Evolutionary conservation across 257 asterid species (phyloP), one percentile per base, ranked within the genome.

Genomic region (Thymus mandschuricus): DNA sequence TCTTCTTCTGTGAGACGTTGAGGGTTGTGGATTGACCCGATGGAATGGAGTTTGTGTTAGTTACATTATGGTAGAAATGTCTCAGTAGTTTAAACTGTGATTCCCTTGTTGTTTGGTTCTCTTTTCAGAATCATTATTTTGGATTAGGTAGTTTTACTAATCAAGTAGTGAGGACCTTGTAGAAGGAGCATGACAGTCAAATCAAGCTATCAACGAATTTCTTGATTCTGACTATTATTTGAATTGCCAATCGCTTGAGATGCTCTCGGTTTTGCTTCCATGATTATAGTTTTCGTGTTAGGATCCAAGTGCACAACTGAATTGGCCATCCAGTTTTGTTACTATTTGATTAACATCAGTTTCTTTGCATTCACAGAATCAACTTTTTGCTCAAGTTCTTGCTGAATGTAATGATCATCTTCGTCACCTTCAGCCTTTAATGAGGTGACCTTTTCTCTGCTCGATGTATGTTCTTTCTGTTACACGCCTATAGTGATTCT

Each of bases 361-460:
- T 70, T 79, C 21, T 35, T 13, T 64, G 28, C 13, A 1, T 69
- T 6, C 28, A 10, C 85, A 95, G 99, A 86, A 83, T 63, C 93
- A 89, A 67, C 79, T 91, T 71, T 88, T 91, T 68, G 71, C 83
- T 62, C 97, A 94, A 86, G 97, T 88, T 78, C 78, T 89, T 63
- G 96, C 86, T 78, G 99, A 94, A 84, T 94, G 99, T 46, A 78
- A 78, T 1, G 86, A 84, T 4, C 97, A 91, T 82, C 82, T 86
- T 62, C 83, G 68, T 67, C 90, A 84, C 58, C 93, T 92, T 72
- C 84, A 80, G 28, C 86, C 92, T 59, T 76, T 94, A 80, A 81
- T 94, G 80, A 88, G 96, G 99, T 94, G 83, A 61, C 58, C 52
- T 15, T 73, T 30, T 41, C 3, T 4, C 3, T 13, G 31, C 49